Evolutionary conservation across 805 yeast species (phyloP).

Genomic region (Pichia manshurica): DNA sequence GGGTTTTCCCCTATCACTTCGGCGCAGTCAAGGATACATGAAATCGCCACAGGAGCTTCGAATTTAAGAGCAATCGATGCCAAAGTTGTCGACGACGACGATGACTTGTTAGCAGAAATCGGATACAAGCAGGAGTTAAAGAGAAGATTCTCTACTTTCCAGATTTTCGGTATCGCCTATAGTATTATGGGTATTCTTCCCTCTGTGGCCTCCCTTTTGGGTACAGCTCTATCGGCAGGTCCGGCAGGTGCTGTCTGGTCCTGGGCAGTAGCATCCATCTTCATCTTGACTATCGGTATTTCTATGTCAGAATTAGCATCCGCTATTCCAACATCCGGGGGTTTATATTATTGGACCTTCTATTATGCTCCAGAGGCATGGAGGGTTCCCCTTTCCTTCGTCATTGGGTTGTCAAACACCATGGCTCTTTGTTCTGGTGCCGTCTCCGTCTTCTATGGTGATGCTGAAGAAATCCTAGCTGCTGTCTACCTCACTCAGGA

Average conservation of each 20-base stretch:
- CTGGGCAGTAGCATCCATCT: conserved; percentile 39
- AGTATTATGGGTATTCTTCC: conserved; percentile 61
- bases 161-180: conserved; percentile 58
- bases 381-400: conserved; percentile 47
- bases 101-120: conserved; percentile 42
- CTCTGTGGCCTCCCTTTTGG: conserved; percentile 52
- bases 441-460: conserved; percentile 63
- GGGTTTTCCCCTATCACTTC: conserved; percentile 15
- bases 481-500: conserved; percentile 45
- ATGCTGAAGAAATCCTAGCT: conserved; percentile 51
- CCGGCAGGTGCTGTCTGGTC: conserved; percentile 68
- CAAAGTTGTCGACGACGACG: conserved; percentile 23
- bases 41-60: conserved; percentile 19
- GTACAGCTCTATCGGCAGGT: conserved; percentile 54
- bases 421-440: conserved; percentile 57
- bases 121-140: conserved; percentile 62
- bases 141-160: conserved; percentile 51
- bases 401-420: conserved; percentile 62
- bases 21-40: conserved; percentile 14
- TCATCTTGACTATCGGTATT: conserved; percentile 50
- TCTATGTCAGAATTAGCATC: conserved; percentile 61
- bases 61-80: conserved; percentile 28
- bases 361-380: conserved; percentile 52
- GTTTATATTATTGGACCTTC: conserved; percentile 62
- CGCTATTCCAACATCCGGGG: conserved; percentile 69